phyloP scores from a whole-genome alignment of 2,329 filamentous ascomycete species.

The Pseudogymnoascus verrucosus region DNA sequence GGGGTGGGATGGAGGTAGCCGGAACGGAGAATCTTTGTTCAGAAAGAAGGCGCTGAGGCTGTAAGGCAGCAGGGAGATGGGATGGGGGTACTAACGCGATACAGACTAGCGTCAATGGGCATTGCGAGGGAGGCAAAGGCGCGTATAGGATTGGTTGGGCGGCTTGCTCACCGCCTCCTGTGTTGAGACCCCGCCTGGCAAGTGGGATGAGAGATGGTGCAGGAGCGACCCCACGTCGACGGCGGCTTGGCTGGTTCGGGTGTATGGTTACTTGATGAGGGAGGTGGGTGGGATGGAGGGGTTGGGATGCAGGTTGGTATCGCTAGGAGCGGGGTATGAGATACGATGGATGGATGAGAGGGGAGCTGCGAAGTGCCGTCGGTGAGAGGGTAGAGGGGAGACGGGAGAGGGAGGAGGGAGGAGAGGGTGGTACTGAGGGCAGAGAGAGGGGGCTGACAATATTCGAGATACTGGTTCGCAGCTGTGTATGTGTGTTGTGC shows the following conservation, averaged over 20 bases:
- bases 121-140: neutral
- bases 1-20: neutral
- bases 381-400: neutral
- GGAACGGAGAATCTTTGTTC: slow-evolving; percentile 1
- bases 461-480: neutral
- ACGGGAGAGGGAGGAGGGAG: neutral
- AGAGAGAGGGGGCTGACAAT: neutral
- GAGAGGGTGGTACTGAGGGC: neutral
- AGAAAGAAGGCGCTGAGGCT: neutral
- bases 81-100: neutral
- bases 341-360: neutral
- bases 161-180: slow-evolving; percentile 5
- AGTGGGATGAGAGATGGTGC: neutral
- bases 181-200: neutral
- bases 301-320: neutral
- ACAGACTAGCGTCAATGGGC: neutral
- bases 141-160: neutral
- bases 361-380: slow-evolving; percentile 1
- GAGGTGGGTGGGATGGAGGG: slow-evolving; percentile 5
- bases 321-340: neutral
- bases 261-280: neutral
- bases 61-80: neutral
- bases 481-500: neutral
- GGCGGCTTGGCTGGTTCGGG: neutral
- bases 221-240: slow-evolving; percentile 2